phyloP scores from a whole-genome alignment of 192 early-diverging fungal genomes.

The Backusella westeae region DNA sequence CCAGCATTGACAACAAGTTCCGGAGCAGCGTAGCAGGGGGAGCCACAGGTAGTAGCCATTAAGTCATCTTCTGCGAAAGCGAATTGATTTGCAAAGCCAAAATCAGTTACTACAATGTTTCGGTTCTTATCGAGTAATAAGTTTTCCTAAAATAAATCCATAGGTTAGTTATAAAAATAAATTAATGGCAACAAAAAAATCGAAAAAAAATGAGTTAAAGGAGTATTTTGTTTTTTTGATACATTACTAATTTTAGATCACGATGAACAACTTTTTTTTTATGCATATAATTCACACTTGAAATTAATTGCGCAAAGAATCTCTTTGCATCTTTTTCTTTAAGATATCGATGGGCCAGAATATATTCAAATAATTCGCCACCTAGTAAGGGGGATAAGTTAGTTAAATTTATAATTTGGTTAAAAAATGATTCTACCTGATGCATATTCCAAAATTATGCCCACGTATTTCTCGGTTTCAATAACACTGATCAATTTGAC shows the following conservation, averaged over 20 bases:
- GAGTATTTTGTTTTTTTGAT: background rate
- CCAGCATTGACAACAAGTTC: conserved; percentile 86
- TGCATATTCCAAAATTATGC: conserved; percentile 85
- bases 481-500: conserved; percentile 80
- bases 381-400: conserved; percentile 9
- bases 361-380: conserved; percentile 74
- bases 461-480: conserved; percentile 81
- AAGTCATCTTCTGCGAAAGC: conserved; percentile 54
- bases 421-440: conserved; percentile 44
- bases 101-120: conserved; percentile 84
- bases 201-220: conserved; percentile 11
- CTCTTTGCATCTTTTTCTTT: conserved; percentile 72
- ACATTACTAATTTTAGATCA: conserved; percentile 78
- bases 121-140: conserved; percentile 73
- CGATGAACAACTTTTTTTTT: conserved; percentile 77
- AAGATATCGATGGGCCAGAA: conserved; percentile 74
- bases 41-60: conserved; percentile 80
- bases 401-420: conserved; percentile 2
- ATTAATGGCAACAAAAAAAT: background rate
- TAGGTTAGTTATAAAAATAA: conserved; percentile 2
- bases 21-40: conserved; percentile 89
- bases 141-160: conserved; percentile 60
- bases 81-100: conserved; percentile 85
- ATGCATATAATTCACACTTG: conserved; percentile 78
- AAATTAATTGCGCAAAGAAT: conserved; percentile 77